Evolutionary conservation across 176 grass and related monocot species (phyloP), one percentile per base, ranked within the genome.

Genomic region (Otatea glauca): DNA sequence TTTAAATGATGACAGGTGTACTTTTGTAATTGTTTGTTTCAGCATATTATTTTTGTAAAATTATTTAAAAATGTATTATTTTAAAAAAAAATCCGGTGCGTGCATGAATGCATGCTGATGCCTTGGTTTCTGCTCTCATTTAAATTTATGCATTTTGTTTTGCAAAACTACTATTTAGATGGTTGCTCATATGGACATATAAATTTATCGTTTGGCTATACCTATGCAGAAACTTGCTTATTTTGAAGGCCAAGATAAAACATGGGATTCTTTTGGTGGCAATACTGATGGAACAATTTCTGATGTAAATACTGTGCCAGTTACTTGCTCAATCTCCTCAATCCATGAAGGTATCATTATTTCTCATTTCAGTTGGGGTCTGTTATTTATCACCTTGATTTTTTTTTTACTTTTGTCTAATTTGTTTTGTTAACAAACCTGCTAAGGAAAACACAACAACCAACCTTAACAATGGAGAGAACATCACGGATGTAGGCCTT

Each of bases 221-320:
- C 27, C 10, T 90, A 10, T 86, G 78, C 88, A 90, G 88, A 77
- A 82, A 66, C 58, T 45, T 72, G 66, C 43, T 82, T 84, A 72
- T 79, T 72, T 39, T 48, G 75, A 66, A 56, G 24, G 63, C 10
- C 13, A 59, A 79, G 68, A 82, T 70, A 72, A 64, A 82, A 65
- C 9, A 45, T 7, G 4, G 2, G 43, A 70, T 35, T 51, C 27
- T 60, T 75, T 44, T 4, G 0, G 51, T 45, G 72, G 47, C 54
- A 66, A 49, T 82, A 47, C 32, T 77, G 73, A 59, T 66, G 65
- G 55, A 72, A 34, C 70, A 86, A 70, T 56, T 70, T 70, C 77
- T 64, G 65, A 86, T 82, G 65, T 86, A 45, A 89, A 86, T 44
- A 86, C 0, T 21, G 68, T 37, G 20, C 45, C 78, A 29, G 35